Evolutionary conservation across 768 basidiomycete genomes (phyloP), one percentile per base, ranked within the genome.

Genomic region (Leccinum olivaceopallidum): DNA sequence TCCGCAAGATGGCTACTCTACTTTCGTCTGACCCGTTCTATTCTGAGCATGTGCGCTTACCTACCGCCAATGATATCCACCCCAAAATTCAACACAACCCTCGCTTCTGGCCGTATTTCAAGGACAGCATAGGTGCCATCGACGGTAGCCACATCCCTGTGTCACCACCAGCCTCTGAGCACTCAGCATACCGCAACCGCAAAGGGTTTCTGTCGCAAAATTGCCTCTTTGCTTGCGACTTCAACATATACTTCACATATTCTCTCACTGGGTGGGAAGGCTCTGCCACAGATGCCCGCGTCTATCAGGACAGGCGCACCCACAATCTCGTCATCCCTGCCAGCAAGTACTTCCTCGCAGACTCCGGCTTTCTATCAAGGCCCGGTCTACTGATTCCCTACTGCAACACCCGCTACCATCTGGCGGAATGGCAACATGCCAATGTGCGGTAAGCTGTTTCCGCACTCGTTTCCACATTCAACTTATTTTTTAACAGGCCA

Each of bases 221-320:
- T 6, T 57, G 26, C 13, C 42, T 55, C 5, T 55, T 55, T 30
- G 28, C 28, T 5, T 57, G 56, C n/a, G 34, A 39, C 16, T 57
- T 57, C 12, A 1, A 51, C n/a, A 6, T 57, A 0, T 18, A 4
- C 7, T 57, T 57, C 36, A 57, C 34, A 13, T 57, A 57, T 36
- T 4, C 36, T 12, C 49, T 57, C 12, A 57, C 48, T 10, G 56
- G 56, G 12, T 51, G 34, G 49, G 18, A 57, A 13, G 56, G 56
- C 6, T 56, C 44, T 5, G 55, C 44, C 4, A 18, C 26, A 6
- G 50, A 51, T 51, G 26, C 28, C 3, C 6, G 26, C 12, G 28
- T 51, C 22, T 51, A 24, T 51, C 16, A 22, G 7, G 50, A 51
- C 18, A 18, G 16, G 5, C 28, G 18, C 16, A 13, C 16, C 9